phyloP scores from a whole-genome alignment of 768 basidiomycete genomes.

The Kwoniella newhampshirensis region DNA sequence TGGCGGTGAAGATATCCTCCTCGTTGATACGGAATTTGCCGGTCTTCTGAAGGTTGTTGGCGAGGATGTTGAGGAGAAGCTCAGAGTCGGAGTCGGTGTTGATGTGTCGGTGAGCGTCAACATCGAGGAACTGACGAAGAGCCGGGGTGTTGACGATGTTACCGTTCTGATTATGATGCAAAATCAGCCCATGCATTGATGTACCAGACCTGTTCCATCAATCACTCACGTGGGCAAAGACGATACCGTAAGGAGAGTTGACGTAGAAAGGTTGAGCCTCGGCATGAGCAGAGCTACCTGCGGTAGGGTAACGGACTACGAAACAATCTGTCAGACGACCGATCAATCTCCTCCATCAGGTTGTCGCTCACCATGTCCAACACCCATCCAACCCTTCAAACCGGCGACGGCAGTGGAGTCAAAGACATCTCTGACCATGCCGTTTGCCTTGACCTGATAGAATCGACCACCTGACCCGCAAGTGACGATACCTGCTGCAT shows the following conservation, averaged over 20 bases:
- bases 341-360: not conserved
- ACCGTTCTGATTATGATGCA: conserved; percentile 68
- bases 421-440: conserved; percentile 98
- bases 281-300: conserved; percentile 91
- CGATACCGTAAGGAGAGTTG: conserved; percentile 99
- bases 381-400: conserved; percentile 90
- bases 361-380: conserved; percentile 78
- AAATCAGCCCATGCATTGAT: conserved; percentile 4
- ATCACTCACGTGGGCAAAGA: conserved; percentile 84
- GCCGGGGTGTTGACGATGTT: conserved; percentile 90
- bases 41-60: conserved; percentile 94
- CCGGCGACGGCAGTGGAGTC: conserved; percentile 73
- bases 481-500: conserved; percentile 96
- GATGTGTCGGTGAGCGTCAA: conserved; percentile 94
- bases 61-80: conserved; percentile 93
- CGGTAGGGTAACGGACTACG: conserved; percentile 97
- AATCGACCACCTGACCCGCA: conserved; percentile 92
- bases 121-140: conserved; percentile 90
- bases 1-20: conserved; percentile 95
- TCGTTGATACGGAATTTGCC: conserved; percentile 99
- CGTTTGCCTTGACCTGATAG: conserved; percentile 98
- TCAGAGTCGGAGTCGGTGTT: conserved; percentile 99
- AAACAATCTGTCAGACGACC: not conserved
- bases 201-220: not conserved
- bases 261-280: conserved; percentile 99